Base-by-base conservation (phyloP, 106 monocot genomes). In the Apostasia shenzhenica region DNA sequence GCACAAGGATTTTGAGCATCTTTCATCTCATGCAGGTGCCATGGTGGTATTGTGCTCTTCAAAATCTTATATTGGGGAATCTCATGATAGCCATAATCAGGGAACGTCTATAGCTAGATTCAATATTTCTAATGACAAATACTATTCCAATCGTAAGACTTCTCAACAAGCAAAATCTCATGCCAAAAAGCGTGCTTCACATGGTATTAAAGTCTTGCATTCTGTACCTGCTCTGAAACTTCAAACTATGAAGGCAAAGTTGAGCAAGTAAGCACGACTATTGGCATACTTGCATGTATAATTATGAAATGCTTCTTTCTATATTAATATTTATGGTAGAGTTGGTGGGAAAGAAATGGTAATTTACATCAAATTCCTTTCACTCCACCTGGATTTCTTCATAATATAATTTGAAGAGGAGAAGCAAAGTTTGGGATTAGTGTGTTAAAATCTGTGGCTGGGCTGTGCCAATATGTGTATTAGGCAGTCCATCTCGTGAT, bases 111-210 rank as follows among this genome's bases (percentile, higher is more conserved):
- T 69, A 77, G 81, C 79, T 14, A 69, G 78, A 70, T 99, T 92
- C 73, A 85, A 99, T 57, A 86, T 99, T 68, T 99, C 97, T 66
- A 99, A 99, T 76, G 97, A 92, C 75, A 92, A 87, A 70, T 99
- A 84, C 74, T 99, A 99, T 71, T 79, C 97, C 13, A 99, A 72
- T 69, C 62, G 85, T 54, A 99, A 92, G 64, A 80, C 54, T 6
- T 83, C 87, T 53, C 86, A 89, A 70, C 92, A 93, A 76, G 76
- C 85, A 50, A 99, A 92, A 75, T 78, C 89, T 45, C 84, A 89
- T 87, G 64, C 86, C 42, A 99, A 99, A 75, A 99, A 99, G 66
- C 89, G 90, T 67, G 74, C 85, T 45, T 65, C 77, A 55, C 72
- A 78, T 63, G 86, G 86, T 38, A 60, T 90, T 46, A 97, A 91